Evolutionary conservation across 139 green algal species (phyloP), one percentile per base, ranked within the genome.

Genomic region (Limnomonas spitsbergensis): DNA sequence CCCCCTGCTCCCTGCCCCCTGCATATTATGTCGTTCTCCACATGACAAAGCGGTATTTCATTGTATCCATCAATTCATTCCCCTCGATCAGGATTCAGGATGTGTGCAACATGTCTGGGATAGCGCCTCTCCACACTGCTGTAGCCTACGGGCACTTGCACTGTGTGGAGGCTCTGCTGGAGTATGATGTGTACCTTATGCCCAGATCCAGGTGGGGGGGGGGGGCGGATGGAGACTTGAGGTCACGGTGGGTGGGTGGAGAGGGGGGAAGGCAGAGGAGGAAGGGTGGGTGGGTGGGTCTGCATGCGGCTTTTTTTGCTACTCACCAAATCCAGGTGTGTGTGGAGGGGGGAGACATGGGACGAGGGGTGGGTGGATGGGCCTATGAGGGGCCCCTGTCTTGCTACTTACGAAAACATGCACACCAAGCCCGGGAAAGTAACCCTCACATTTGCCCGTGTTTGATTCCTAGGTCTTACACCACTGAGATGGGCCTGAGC

Each of bases 121-220:
- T 61, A 20, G 20, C 14, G 14, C 47, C 47, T 14, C 47, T 61
- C 14, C 47, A 61, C 47, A 29, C 14, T 61, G 47, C 47, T 61
- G 47, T 61, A 29, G 47, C 47, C 47, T 61, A 29, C 47, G 14
- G 20, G 14, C 47, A 61, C 20, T 29, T 61, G 14, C 20, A 14
- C 14, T 61, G 47, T 20, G 20, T 61, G 14, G 47, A 61, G 47
- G 47, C 47, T 20, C 47, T 61, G 20, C 20, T 61, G 47, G 14
- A 61, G 47, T 20, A 61, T 61, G 47, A 20, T 61, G 47, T 61
- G 47, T 61, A 61, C 47, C 47, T 61, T 20, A 61, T 61, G 47
- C 47, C 47, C 14, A 61, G 47, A 61, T 61, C 47, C 47, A 61
- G 47, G 47, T 61, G 47, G n/a, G n/a, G n/a, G n/a, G n/a, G n/a